Evolutionary conservation across 2,329 filamentous ascomycete genomes (phyloP).

Genomic region (Drechmeria coniospora): DNA sequence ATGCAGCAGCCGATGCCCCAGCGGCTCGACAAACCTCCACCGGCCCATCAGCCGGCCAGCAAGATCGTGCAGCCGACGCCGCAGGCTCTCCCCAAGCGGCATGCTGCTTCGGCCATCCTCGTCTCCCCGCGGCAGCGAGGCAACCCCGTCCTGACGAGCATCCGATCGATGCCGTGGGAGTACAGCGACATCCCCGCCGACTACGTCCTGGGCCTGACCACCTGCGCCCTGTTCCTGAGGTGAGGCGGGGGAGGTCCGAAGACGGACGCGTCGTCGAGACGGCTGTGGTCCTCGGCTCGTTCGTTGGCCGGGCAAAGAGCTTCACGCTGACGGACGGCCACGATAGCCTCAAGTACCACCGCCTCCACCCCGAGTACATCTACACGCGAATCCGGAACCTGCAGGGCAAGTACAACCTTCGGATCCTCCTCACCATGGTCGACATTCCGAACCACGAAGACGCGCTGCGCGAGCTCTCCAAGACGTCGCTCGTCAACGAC

Average conservation of each 20-base stretch:
- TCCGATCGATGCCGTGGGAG: conserved; percentile 81
- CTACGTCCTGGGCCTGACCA: conserved; percentile 75
- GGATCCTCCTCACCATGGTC: conserved; percentile 78
- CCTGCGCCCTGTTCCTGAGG: conserved; percentile 80
- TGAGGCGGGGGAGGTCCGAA: conserved; percentile 10
- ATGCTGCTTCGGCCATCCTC: conserved; percentile 60
- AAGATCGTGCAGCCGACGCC: conserved; percentile 78
- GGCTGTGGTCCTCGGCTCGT: too few relatives aligned
- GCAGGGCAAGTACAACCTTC: conserved; percentile 72
- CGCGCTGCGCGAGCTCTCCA: conserved; percentile 73
- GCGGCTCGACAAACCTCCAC: conserved; percentile 34
- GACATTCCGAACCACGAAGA: conserved; percentile 94
- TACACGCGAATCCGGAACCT: conserved; percentile 81
- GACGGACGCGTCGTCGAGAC: too few relatives aligned
- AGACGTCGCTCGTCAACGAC: conserved; percentile 84
- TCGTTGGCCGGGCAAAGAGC: too few relatives aligned
- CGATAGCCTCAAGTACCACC: conserved; percentile 80
- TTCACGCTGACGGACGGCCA: not conserved
- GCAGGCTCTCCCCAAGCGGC: conserved; percentile 57
- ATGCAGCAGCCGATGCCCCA: conserved; percentile 37
- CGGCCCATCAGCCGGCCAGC: conserved; percentile 21
- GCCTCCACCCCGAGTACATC: conserved; percentile 93
- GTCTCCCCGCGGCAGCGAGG: conserved; percentile 89
- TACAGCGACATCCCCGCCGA: conserved; percentile 95
- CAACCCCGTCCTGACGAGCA: conserved; percentile 75